Evolutionary conservation across 2,329 filamentous ascomycete genomes (phyloP).

Genomic region (Botrytis elliptica): DNA sequence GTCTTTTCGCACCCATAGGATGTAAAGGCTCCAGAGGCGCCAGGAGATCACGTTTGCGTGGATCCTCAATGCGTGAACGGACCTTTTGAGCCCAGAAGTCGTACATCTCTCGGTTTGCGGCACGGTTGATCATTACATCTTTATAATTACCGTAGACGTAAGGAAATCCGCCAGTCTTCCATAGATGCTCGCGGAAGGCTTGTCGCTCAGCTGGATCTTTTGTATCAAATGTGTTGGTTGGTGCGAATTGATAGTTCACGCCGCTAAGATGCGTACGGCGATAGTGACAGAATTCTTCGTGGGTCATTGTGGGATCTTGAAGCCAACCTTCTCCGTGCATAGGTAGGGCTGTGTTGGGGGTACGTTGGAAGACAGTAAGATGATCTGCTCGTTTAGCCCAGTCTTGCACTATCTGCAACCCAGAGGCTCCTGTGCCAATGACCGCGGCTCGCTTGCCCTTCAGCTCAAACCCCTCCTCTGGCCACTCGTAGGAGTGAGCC

Average conservation of each 20-base stretch:
- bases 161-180: not conserved
- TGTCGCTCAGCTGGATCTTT: not conserved
- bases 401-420: constrained; percentile 58
- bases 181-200: not conserved
- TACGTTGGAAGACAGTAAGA: constrained; percentile 56
- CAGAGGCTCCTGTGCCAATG: constrained; percentile 60
- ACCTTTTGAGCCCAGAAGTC: not conserved
- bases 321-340: not conserved
- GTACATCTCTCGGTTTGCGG: not conserved
- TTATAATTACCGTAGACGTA: not conserved
- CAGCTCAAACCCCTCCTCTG: constrained; percentile 56
- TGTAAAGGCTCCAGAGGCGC: not conserved
- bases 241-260: not conserved
- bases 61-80: not conserved
- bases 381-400: constrained; percentile 50
- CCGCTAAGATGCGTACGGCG: not conserved
- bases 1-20: not conserved
- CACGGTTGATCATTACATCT: not conserved
- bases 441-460: constrained; percentile 54
- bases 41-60: not conserved
- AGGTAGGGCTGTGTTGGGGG: constrained; percentile 59
- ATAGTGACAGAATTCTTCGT: not conserved
- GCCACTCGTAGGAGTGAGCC: constrained; percentile 56
- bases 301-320: not conserved
- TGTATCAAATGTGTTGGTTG: not conserved